Percentiles rank a stretch among this genome's conserved stretches.
phyloP scores from a whole-genome alignment of 352 stramenopile genomes.

The Phytophthora cryptogea region DNA sequence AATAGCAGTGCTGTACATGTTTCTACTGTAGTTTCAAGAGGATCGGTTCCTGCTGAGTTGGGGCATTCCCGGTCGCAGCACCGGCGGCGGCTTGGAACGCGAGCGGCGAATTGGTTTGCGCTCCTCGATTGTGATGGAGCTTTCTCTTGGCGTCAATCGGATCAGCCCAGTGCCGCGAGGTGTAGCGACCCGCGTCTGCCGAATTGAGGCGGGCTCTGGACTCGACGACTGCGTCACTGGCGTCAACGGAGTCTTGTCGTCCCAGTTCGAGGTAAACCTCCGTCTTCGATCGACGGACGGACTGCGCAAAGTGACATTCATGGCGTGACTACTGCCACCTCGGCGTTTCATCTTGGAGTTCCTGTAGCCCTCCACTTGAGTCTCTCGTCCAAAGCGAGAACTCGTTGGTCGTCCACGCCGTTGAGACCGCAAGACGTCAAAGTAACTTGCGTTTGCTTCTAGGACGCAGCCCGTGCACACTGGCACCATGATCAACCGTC shows the following conservation, averaged over 20 bases:
- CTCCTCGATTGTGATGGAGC: too few relatives aligned
- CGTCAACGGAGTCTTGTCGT: constrained; percentile 12
- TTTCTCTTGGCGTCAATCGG: constrained; percentile 23
- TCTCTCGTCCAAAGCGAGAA: constrained; percentile 6
- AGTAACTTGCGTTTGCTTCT: constrained; percentile 38
- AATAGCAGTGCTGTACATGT: background rate
- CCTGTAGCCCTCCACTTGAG: constrained; percentile 2
- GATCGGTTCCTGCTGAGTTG: constrained; percentile 17
- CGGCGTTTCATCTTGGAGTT: constrained; percentile 9
- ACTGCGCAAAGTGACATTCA: constrained; percentile 17
- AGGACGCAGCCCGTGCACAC: constrained; percentile 45
- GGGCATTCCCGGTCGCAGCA: constrained; percentile 4
- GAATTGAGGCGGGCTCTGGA: constrained; percentile 3
- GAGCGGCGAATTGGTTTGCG: constrained; percentile 17
- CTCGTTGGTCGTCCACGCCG: constrained; percentile 8
- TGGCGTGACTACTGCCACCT: constrained; percentile 8
- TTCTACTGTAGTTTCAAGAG: constrained; percentile 9
- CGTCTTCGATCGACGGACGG: constrained; percentile 17
- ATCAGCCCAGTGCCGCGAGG: constrained; percentile 13
- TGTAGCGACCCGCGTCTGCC: constrained; percentile 24
- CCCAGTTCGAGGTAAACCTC: constrained; percentile 9
- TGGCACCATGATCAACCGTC: constrained; percentile 40
- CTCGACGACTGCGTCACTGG: constrained; percentile 22
- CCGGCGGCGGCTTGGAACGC: constrained; percentile 11
- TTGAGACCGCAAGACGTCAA: constrained; percentile 20